Evolutionary conservation across 2,329 filamentous ascomycete genomes (phyloP), one percentile per base, ranked within the genome.

Genomic region (Pseudofabraea citricarpa): DNA sequence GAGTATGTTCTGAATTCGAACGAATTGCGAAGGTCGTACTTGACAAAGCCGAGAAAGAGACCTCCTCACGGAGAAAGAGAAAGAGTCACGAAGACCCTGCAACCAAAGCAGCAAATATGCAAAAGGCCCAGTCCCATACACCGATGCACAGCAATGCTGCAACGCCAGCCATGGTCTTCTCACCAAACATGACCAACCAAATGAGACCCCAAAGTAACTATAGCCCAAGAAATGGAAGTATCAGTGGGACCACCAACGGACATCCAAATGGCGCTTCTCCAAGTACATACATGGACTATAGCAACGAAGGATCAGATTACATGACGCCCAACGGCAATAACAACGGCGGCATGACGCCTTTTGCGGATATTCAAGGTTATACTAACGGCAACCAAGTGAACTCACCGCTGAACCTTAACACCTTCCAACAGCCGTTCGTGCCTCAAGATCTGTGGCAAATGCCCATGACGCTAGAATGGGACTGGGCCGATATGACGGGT

Each of bases 361-460:
- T 56, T 31, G 41, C 51, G 6, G 57, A 59, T 31, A 54, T 58
- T 9, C 52, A 55, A 45, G 48, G 46, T 19, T 57, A 52, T 36
- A 36, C 47, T 13, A 48, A 56, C 6, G 50, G 54, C 6, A 59
- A 60, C n/a, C 59, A 58, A 6, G 46, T 52, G 19, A 54, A 52
- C 58, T 53, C 55, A 2, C 51, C 56, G 9, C 40, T 57, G 8
- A 58, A 53, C 43, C 59, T 68, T 26, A 63, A 66, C 10, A 58
- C 72, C 15, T 90, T 90, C 59, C 85, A 90, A 57, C 87, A 94
- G 53, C 90, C 90, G 0, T 85, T 95, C 57, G 80, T 97, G 18
- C 91, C 93, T 4, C 89, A 91, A 56, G 93, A 97, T 65, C 67
- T 97, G 20, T 98, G 93, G 81, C 86, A 91, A 63, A 83, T 97